A percentile compares a stretch with the other conserved stretches of the same genome.
Evolutionary conservation across 2,329 filamentous ascomycete species (phyloP).

Genomic region (Ophiocordyceps camponoti-rufipedis): DNA sequence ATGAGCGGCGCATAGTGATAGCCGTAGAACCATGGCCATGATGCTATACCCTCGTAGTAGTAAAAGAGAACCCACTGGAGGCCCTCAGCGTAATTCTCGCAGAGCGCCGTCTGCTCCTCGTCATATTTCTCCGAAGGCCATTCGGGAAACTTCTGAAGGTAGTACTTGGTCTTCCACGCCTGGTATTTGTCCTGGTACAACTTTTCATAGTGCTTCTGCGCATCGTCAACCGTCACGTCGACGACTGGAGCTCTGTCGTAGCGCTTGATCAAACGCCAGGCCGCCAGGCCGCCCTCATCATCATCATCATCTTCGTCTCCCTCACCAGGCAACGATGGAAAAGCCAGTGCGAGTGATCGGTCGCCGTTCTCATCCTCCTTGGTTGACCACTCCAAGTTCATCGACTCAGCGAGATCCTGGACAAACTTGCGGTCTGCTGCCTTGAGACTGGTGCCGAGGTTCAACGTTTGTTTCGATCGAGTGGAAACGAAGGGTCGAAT

Average conservation of each 20-base stretch:
- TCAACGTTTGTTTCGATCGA: slow-evolving; percentile 43
- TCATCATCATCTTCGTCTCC: slow-evolving; percentile 36
- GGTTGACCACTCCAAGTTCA: slow-evolving; percentile 39
- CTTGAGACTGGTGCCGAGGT: slow-evolving; percentile 55
- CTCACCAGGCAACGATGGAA: slow-evolving; percentile 31
- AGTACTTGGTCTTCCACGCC: slow-evolving; percentile 90
- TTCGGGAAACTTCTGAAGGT: slow-evolving; percentile 68
- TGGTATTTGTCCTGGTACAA: slow-evolving; percentile 83
- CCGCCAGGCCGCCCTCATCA: slow-evolving; percentile 72
- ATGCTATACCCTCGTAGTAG: slow-evolving; percentile 92
- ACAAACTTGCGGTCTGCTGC: slow-evolving; percentile 87
- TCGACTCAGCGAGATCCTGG: slow-evolving; percentile 57
- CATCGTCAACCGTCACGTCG: slow-evolving; percentile 62
- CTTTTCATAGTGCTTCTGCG: slow-evolving; percentile 58
- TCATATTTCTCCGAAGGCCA: slow-evolving; percentile 68
- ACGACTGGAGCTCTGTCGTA: slow-evolving; percentile 83
- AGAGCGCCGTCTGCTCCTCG: slow-evolving; percentile 58
- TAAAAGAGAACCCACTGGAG: slow-evolving; percentile 97
- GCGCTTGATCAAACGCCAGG: slow-evolving; percentile 68
- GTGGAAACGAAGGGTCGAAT: slow-evolving; percentile 71
- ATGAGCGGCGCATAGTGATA: slow-evolving; percentile 98
- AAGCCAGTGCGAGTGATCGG: slow-evolving; percentile 31
- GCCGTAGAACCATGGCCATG: slow-evolving; percentile 95
- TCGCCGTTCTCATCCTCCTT: slow-evolving; percentile 36
- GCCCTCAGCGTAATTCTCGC: slow-evolving; percentile 94